phyloP scores from a whole-genome alignment of 2,329 filamentous ascomycete genomes.

The Fusarium nurragi region DNA sequence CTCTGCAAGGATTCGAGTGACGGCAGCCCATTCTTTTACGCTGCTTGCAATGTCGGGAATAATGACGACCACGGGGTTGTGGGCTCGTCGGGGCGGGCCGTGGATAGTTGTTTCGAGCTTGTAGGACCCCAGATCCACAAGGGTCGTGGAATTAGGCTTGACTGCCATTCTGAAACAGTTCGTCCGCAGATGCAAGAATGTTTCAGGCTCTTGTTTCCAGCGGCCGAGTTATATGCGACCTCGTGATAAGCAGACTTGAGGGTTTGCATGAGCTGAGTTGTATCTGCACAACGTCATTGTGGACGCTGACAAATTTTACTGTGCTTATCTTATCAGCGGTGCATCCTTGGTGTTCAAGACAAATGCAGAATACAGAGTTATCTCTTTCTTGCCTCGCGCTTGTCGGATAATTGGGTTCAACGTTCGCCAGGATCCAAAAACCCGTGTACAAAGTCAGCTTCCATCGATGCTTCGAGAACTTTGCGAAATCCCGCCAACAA shows the following conservation, averaged over 20 bases:
- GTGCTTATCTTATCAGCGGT: neutral
- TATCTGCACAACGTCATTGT: neutral
- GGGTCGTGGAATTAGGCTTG: neutral
- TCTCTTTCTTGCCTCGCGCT: too few relatives aligned
- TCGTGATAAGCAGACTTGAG: neutral
- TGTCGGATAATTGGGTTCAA: too few relatives aligned
- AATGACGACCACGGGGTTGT: slow-evolving; percentile 25
- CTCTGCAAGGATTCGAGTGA: slow-evolving; percentile 1
- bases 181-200: neutral
- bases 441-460: too few relatives aligned
- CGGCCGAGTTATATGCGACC: neutral
- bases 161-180: neutral
- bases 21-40: slow-evolving; percentile 23
- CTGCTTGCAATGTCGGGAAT: slow-evolving; percentile 21
- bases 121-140: neutral
- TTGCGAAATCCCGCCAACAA: too few relatives aligned
- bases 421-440: too few relatives aligned
- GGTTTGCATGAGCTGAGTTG: neutral
- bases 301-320: too few relatives aligned
- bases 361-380: too few relatives aligned
- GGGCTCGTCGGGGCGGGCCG: slow-evolving; percentile 26
- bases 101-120: slow-evolving; percentile 5
- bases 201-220: neutral
- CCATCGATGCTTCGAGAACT: too few relatives aligned
- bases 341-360: too few relatives aligned